Conservation (phyloP, 331 rosid species). For the Dryas integrifolia region DNA sequence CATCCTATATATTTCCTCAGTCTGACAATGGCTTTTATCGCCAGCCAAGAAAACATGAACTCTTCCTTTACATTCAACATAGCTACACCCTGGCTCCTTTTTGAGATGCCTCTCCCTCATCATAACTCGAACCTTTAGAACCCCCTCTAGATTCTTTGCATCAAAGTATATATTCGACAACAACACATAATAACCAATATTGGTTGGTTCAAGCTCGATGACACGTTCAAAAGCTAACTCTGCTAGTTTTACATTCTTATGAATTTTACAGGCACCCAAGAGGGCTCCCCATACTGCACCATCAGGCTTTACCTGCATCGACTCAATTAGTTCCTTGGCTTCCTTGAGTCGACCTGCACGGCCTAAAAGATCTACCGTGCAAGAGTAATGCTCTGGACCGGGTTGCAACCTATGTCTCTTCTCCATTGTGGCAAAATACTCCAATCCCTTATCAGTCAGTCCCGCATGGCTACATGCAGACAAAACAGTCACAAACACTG, state of each 20-base stretch:
- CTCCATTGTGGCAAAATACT: constrained; percentile 39
- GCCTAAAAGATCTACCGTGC: constrained; percentile 87
- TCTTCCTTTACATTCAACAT: constrained; percentile 63
- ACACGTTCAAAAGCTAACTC: constrained; percentile 65
- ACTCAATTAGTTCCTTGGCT: constrained; percentile 55
- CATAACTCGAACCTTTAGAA: constrained; percentile 61
- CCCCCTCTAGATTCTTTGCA: constrained; percentile 56
- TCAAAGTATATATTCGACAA: constrained; percentile 71
- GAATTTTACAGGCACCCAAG: constrained; percentile 87
- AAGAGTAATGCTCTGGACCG: constrained; percentile 65
- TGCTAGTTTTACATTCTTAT: constrained; percentile 66
- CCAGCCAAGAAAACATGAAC: constrained; percentile 75
- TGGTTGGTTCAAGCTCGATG: constrained; percentile 61
- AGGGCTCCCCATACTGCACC: constrained; percentile 97
- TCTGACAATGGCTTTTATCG: constrained; percentile 52
- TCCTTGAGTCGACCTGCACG: constrained; percentile 79
- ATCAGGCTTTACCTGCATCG: constrained; percentile 67
- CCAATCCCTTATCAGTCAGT: constrained; percentile 40
- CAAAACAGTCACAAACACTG: constrained; percentile 41
- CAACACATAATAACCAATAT: constrained; percentile 80
- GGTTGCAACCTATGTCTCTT: constrained; percentile 30
- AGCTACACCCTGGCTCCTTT: constrained; percentile 82
- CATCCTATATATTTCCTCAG: constrained; percentile 53
- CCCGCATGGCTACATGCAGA: constrained; percentile 55
- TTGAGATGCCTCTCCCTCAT: constrained; percentile 67